phyloP scores from a whole-genome alignment of 805 yeast species.

The Candida endomychidarum region DNA sequence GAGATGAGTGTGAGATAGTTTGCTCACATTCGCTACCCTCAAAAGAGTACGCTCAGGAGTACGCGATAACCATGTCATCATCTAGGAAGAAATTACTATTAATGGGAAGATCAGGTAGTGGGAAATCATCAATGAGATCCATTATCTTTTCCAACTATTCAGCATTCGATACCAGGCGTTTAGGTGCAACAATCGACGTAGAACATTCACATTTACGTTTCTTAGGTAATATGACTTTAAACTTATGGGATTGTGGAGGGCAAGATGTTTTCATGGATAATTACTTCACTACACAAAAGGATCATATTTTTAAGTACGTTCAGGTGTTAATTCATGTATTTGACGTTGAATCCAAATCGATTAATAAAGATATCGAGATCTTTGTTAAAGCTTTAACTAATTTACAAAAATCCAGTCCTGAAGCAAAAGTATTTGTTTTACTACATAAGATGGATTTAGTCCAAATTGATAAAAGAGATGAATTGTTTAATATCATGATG shows the following conservation, averaged over 20 bases:
- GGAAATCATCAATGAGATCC: constrained; percentile 96
- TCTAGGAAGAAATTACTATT: constrained; percentile 43
- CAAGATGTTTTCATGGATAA: constrained; percentile 97
- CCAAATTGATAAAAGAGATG: constrained; percentile 79
- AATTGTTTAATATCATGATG: constrained; percentile 82
- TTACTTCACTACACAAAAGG: constrained; percentile 83
- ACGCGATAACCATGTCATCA: constrained; percentile 16
- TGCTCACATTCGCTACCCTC: too few relatives aligned
- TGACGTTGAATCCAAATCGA: constrained; percentile 91
- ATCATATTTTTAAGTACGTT: constrained; percentile 91
- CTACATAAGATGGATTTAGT: constrained; percentile 97
- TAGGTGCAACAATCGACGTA: constrained; percentile 98
- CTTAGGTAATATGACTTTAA: constrained; percentile 91
- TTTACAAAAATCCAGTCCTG: constrained; percentile 80
- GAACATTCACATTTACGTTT: constrained; percentile 94
- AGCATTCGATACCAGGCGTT: constrained; percentile 91
- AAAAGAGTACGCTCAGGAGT: too few relatives aligned
- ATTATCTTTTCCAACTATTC: constrained; percentile 94
- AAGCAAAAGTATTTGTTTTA: constrained; percentile 86
- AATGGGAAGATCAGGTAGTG: constrained; percentile 94
- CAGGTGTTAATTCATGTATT: constrained; percentile 95
- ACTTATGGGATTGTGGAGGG: constrained; percentile 98
- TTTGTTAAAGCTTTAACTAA: constrained; percentile 82
- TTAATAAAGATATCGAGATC: constrained; percentile 89
- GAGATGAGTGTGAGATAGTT: too few relatives aligned